These are phyloP conservation scores for Rhodotorula toruloides DNA, from an alignment of 768 basidiomycete species.

Conservation along the genomic window DNA sequence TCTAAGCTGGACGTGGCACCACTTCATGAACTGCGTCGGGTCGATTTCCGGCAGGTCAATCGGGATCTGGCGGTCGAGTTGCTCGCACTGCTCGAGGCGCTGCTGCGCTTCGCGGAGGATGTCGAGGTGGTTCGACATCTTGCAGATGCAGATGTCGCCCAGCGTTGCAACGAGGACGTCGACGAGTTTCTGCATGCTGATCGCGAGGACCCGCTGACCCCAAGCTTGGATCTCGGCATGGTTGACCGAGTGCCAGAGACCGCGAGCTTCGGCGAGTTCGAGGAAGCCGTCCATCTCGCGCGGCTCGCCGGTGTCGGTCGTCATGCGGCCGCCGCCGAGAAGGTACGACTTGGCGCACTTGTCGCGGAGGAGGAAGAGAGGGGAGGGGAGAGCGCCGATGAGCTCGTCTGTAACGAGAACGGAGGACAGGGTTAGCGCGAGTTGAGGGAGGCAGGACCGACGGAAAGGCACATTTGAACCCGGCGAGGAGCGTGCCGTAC, in stretches of 20 bases:
- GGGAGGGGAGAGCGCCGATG: constrained; percentile 27
- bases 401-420: constrained; percentile 23
- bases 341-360: constrained; percentile 31
- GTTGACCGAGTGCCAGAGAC: constrained; percentile 21
- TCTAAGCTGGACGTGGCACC: constrained; percentile 28
- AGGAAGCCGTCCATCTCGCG: constrained; percentile 33
- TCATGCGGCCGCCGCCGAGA: constrained; percentile 31
- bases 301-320: constrained; percentile 20
- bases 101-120: constrained; percentile 27
- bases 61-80: constrained; percentile 35
- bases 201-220: constrained; percentile 29
- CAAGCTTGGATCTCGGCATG: constrained; percentile 33
- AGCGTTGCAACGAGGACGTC: constrained; percentile 34
- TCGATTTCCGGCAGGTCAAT: constrained; percentile 38
- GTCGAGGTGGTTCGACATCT: constrained; percentile 31
- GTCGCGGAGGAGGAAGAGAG: constrained; percentile 29
- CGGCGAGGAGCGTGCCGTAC: constrained; percentile 31
- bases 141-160: constrained; percentile 35
- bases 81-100: constrained; percentile 32
- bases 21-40: constrained; percentile 23
- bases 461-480: constrained; percentile 27
- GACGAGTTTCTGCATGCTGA: constrained; percentile 35
- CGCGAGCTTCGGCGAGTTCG: constrained; percentile 15
- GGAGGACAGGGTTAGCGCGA: background rate
- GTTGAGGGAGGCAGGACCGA: background rate